Conservation (phyloP, 352 stramenopile genomes). For the Globisporangium viniferum region DNA sequence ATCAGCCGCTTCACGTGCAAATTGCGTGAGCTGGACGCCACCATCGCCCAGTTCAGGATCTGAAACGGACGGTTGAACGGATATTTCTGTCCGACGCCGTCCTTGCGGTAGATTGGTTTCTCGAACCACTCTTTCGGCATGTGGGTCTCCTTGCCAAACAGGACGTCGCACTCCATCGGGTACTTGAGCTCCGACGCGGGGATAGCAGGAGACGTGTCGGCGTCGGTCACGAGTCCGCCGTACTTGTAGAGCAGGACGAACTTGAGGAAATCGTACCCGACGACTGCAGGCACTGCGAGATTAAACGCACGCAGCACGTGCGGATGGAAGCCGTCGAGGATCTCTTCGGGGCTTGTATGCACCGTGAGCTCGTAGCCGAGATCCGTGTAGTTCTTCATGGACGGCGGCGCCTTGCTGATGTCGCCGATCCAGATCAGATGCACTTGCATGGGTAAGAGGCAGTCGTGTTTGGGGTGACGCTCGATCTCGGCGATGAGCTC, state of each 20-base stretch:
- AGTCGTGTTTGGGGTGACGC: no score
- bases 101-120: neutral
- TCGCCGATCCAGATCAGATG: constrained; percentile 23
- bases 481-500: constrained; percentile 11
- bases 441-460: constrained; percentile 13
- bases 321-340: constrained; percentile 17
- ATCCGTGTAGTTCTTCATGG: neutral
- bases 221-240: constrained; percentile 14
- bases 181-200: neutral
- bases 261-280: constrained; percentile 20
- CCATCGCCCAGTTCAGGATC: constrained; percentile 20
- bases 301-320: constrained; percentile 13
- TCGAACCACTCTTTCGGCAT: neutral
- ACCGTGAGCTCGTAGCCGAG: constrained; percentile 14
- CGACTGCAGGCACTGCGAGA: constrained; percentile 12
- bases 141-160: constrained; percentile 17
- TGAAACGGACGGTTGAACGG: constrained; percentile 15
- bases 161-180: constrained; percentile 7
- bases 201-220: constrained; percentile 5
- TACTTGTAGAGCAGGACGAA: constrained; percentile 21
- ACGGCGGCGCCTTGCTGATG: neutral
- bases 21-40: constrained; percentile 7
- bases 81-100: neutral
- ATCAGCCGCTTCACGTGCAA: constrained; percentile 13
- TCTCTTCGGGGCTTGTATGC: constrained; percentile 8